Conservation (phyloP, 306 rosid species). For the Cyamopsis tetragonoloba region DNA sequence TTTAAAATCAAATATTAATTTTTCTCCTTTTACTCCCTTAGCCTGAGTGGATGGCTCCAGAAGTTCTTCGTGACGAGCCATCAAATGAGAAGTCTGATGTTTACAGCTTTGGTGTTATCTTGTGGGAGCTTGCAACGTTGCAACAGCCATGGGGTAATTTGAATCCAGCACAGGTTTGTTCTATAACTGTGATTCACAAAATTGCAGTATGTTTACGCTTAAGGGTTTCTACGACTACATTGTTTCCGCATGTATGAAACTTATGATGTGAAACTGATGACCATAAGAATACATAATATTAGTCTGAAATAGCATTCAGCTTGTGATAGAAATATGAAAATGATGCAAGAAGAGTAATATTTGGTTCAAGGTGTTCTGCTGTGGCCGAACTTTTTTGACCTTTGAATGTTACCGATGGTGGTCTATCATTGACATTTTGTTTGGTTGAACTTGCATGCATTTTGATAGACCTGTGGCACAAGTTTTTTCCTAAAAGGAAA, state of each 20-base stretch:
- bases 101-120: slow-evolving; percentile 92
- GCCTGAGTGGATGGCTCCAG: slow-evolving; percentile 99
- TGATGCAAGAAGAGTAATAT: slow-evolving; percentile 1
- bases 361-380: neutral
- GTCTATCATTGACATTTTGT: neutral
- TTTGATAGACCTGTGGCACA: neutral
- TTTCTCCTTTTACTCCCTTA: slow-evolving; percentile 30
- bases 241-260: slow-evolving; percentile 9
- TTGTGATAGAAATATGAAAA: slow-evolving; percentile 12
- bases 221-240: slow-evolving; percentile 1
- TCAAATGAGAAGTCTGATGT: slow-evolving; percentile 96
- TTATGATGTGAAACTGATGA: neutral
- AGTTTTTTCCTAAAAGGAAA: neutral
- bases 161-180: slow-evolving; percentile 91
- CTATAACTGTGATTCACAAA: neutral
- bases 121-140: slow-evolving; percentile 91
- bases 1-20: neutral
- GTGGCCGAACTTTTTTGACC: neutral
- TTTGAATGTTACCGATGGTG: neutral
- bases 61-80: slow-evolving; percentile 96
- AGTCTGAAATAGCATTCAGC: slow-evolving; percentile 2
- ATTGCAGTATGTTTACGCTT: slow-evolving; percentile 14
- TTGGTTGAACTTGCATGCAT: neutral
- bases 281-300: neutral
- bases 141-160: slow-evolving; percentile 95